Evolutionary conservation across 495 filamentous ascomycete genomes (phyloP), one percentile per base, ranked within the genome.

Genomic region (Penicillium desertorum): DNA sequence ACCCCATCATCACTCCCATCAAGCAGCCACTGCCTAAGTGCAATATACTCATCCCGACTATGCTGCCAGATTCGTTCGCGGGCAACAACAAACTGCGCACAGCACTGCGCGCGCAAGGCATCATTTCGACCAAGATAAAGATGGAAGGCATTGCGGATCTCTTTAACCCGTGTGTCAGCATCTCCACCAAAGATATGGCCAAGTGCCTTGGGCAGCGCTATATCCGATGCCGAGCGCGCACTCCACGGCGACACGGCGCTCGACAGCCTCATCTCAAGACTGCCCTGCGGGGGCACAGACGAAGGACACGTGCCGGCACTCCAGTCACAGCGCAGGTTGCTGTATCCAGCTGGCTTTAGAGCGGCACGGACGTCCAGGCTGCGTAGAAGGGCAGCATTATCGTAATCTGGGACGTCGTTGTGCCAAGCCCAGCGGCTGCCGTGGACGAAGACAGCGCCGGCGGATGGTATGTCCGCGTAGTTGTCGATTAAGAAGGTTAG

Each of bases 401-500:
- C 74, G 62, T 77, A 77, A 32, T 67, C 62, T 0, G 71, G 69
- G 34, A 62, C 53, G 50, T 77, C 76, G 50, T 78, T 78, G 56
- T 78, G 76, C 76, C 76, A 78, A 2, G 74, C 71, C 65, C 66
- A 76, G 20, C 75, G 68, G 4, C 67, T 73, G 16, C 74, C 74
- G 48, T 79, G 76, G 4, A 76, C 63, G 45, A 79, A 78, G n/a
- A 79, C 75, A 0, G 69, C 71, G 0, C 75, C 75, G 0, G 67
- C 51, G 4, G 63, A 76, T 14, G 84, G 83, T 30, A 89, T 76
- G 1, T 74, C 51, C 53, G 80, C 77, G 69, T 88, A 88, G 65
- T 85, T 82, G 67, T 88, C 84, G 61, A 86, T 82, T 45, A 89
- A 73, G 67, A 86, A 88, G 23, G 80, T 86, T 16, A 87, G 74